Evolutionary conservation across 495 filamentous ascomycete species (phyloP), one percentile per base, ranked within the genome.

Genomic region (Penicillium canescens): DNA sequence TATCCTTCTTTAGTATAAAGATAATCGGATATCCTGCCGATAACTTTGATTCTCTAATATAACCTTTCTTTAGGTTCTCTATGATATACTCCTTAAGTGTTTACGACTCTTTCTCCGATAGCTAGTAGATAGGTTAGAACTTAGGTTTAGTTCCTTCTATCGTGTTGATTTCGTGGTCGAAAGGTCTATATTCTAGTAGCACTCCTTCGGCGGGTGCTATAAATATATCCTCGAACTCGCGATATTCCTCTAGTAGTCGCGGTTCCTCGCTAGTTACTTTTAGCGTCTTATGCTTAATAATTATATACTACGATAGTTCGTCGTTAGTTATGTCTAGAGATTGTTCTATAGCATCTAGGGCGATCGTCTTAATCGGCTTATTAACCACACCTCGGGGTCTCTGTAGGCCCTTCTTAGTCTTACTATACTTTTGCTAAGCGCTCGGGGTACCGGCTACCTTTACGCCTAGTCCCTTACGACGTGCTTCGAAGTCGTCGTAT

Each of bases 1-100:
- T 52, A 57, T 60, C 51, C 35, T 67, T 67, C 46, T 71, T 71
- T 24, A 20, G 51, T 43, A 69, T 38, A 52, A 69, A 68, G 23
- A 60, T 9, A 16, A 55, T 44, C 45, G 39, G 44, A 18, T 60
- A 55, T 56, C 40, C 42, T 34, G 50, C 52, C 43, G 28, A 38
- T 50, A 14, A 59, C 46, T 52, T 10, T n/a, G 26, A 59, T 42
- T 31, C 23, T 51, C 36, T 20, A 18, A 65, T 65, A 20, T 41
- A 57, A 42, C 38, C 31, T 44, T 52, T 61, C 11, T 42, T 46
- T 9, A 48, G 28, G 23, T 55, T 59, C 50, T 61, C 42, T 8
- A 59, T 48, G 23, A 65, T 55, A 43, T 66, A 68, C 52, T 61
- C 41, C 34, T 52, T 24, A 37, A 52, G 47, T 41, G 24, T 26